These are phyloP conservation scores for Cercospora brassicicola DNA, from an alignment of 2,329 filamentous ascomycete genomes.

Conservation along the genomic window DNA sequence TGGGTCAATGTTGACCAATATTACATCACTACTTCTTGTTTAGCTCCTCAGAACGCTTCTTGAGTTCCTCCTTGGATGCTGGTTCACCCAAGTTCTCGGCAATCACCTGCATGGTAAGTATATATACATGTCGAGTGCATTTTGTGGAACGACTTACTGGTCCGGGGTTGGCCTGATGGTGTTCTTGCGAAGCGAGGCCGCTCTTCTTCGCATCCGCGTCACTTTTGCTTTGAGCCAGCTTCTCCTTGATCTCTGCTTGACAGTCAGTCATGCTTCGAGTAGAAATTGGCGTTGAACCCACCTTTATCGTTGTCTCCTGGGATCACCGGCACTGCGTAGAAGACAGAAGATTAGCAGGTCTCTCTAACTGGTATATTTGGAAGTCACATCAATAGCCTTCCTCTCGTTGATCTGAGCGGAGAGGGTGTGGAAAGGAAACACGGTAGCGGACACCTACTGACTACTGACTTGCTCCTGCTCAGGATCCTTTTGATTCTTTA, in stretches of 20 bases:
- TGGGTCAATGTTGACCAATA: background rate
- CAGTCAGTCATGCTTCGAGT: background rate
- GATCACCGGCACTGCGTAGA: conserved; percentile 23
- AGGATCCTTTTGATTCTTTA: background rate
- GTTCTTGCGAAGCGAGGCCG: conserved; percentile 38
- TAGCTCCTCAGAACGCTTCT: conserved; percentile 52
- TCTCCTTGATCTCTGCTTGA: conserved; percentile 26
- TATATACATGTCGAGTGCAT: background rate
- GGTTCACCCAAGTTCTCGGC: conserved; percentile 47
- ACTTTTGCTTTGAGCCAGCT: conserved; percentile 22
- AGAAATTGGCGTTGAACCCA: background rate
- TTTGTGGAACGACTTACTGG: conserved; percentile 36
- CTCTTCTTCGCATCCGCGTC: conserved; percentile 24
- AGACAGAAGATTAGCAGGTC: background rate
- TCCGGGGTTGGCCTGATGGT: conserved; percentile 48
- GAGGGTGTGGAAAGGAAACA: background rate
- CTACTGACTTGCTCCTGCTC: background rate
- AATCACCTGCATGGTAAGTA: conserved; percentile 28
- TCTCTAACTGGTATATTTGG: background rate
- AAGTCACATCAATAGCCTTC: background rate
- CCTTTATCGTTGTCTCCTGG: conserved; percentile 29
- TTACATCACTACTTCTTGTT: conserved; percentile 44
- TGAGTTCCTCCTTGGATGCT: conserved; percentile 52
- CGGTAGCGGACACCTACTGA: conserved; percentile 3
- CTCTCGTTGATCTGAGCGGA: background rate